These are phyloP conservation scores for Pythium chondricola DNA, from an alignment of 352 stramenopile genomes.

Conservation along the genomic window DNA sequence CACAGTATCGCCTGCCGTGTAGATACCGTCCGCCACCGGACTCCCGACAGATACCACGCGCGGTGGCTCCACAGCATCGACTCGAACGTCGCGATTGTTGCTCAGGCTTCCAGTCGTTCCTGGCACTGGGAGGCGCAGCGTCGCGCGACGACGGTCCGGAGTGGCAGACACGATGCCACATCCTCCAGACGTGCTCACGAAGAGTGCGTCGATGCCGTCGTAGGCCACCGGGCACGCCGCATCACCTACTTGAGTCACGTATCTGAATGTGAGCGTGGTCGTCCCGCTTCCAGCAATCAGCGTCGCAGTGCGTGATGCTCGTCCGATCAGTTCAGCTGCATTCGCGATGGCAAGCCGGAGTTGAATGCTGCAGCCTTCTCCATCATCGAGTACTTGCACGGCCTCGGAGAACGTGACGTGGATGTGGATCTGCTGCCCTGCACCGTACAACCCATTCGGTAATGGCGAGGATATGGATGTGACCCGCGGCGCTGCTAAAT, in stretches of 20 bases:
- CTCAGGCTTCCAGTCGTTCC: constrained; percentile 45
- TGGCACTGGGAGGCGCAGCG: constrained; percentile 36
- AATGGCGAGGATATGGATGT: constrained; percentile 39
- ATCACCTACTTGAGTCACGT: constrained; percentile 32
- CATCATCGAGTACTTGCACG: constrained; percentile 22
- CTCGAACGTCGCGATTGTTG: constrained; percentile 53
- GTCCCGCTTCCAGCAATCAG: constrained; percentile 40
- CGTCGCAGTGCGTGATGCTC: constrained; percentile 12
- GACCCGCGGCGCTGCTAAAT: constrained; percentile 34
- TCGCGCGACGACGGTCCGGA: constrained; percentile 24
- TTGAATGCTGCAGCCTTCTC: constrained; percentile 10
- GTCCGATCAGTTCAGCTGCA: constrained; percentile 1
- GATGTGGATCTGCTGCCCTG: constrained; percentile 48
- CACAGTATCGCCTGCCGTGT: constrained; percentile 50
- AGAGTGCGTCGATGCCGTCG: constrained; percentile 44
- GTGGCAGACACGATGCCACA: constrained; percentile 22
- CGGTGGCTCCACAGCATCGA: constrained; percentile 54
- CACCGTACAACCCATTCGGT: constrained; percentile 48
- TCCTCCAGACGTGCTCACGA: constrained; percentile 5
- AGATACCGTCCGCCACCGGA: constrained; percentile 39
- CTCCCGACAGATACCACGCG: constrained; percentile 43
- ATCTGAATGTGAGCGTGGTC: constrained; percentile 30
- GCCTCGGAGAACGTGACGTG: constrained; percentile 47
- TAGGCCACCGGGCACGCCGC: constrained; percentile 57
- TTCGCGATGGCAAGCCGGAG: constrained; percentile 41